Percentiles rank a stretch among this genome's conserved stretches.
These are phyloP conservation scores for Penicillium tannophilum DNA, from an alignment of 495 filamentous ascomycete species.

Conservation along the genomic window DNA sequence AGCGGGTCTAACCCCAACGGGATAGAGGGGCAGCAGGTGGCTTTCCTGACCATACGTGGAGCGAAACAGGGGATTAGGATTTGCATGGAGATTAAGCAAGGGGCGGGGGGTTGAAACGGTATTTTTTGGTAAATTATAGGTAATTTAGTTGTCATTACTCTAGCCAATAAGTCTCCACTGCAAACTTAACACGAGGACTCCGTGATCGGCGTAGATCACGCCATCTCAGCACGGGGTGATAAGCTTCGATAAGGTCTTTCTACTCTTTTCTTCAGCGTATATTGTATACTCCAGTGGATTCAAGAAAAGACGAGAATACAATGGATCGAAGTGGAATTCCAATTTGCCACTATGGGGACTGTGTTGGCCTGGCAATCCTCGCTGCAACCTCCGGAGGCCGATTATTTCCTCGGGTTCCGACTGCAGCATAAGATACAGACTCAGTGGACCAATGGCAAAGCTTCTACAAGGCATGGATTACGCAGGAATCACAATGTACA, in stretches of 20 bases:
- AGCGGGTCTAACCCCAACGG: conserved; percentile 24
- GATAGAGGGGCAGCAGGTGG: conserved; percentile 28
- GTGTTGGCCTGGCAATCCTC: too few relatives aligned
- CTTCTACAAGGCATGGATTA: background rate
- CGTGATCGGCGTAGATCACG: conserved; percentile 29
- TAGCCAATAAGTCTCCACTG: background rate
- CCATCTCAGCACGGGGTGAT: conserved; percentile 23
- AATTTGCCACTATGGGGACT: background rate
- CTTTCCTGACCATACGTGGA: conserved; percentile 7
- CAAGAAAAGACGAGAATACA: background rate
- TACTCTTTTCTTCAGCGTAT: background rate
- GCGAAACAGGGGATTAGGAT: background rate
- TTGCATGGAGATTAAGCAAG: background rate
- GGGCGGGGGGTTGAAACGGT: background rate
- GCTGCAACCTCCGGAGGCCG: background rate
- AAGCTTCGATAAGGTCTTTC: conserved; percentile 9
- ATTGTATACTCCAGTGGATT: background rate
- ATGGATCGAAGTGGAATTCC: background rate
- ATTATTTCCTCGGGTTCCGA: background rate
- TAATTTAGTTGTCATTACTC: background rate
- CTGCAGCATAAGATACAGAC: background rate
- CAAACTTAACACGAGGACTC: conserved; percentile 5
- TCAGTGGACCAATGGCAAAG: background rate
- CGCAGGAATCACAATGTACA: background rate
- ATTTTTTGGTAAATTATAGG: background rate